Conservation (phyloP, 2,329 filamentous ascomycete genomes). For the Colletotrichum chrysophilum region DNA sequence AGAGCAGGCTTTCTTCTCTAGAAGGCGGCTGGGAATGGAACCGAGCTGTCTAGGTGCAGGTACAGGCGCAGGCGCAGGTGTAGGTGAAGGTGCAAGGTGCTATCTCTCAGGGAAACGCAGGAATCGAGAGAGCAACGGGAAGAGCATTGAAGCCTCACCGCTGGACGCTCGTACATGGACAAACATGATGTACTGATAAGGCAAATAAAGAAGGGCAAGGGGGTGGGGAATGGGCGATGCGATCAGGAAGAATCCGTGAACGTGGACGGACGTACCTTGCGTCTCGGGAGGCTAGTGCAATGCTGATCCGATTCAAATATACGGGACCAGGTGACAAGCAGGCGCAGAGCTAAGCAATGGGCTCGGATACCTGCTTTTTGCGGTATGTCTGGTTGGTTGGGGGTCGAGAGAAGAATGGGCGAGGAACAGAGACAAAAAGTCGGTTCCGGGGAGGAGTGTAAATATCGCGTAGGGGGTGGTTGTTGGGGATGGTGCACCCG, state of each 20-base stretch:
- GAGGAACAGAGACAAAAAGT: slow-evolving; percentile 1
- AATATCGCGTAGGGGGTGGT: slow-evolving; percentile 9
- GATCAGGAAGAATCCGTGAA: slow-evolving; percentile 1
- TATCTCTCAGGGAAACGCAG: neutral
- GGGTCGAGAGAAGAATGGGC: neutral
- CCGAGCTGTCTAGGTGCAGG: neutral
- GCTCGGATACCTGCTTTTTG: slow-evolving; percentile 17
- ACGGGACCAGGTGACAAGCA: slow-evolving; percentile 18
- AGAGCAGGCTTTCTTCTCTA: slow-evolving; percentile 6
- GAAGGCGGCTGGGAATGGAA: neutral
- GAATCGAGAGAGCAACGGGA: slow-evolving; percentile 12
- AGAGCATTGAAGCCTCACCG: slow-evolving; percentile 21
- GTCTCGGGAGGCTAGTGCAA: slow-evolving; percentile 17
- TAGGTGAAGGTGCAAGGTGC: neutral
- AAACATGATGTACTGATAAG: slow-evolving; percentile 19
- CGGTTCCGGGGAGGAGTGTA: slow-evolving; percentile 18
- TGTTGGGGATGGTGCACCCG: neutral
- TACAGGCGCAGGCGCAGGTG: neutral
- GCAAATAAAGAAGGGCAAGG: neutral
- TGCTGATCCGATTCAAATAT: slow-evolving; percentile 22
- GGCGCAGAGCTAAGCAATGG: slow-evolving; percentile 13
- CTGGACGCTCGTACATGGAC: slow-evolving; percentile 15
- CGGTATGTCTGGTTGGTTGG: neutral
- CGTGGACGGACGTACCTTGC: slow-evolving; percentile 21
- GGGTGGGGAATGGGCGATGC: neutral